These are phyloP conservation scores for Trametes villosa DNA, from an alignment of 768 basidiomycete species.

Conservation along the genomic window DNA sequence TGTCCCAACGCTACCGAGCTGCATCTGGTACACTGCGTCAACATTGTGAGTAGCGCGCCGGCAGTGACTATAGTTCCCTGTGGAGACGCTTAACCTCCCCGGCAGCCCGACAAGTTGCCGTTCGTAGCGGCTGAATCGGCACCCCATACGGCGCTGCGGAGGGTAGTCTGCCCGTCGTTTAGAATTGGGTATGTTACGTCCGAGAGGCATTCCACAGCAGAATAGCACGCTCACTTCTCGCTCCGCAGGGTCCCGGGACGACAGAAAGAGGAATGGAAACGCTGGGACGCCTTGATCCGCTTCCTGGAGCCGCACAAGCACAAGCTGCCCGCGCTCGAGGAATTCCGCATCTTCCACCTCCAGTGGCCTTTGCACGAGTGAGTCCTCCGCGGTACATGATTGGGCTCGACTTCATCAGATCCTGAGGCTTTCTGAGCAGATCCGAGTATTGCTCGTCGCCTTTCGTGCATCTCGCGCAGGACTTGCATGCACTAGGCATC, in stretches of 20 bases:
- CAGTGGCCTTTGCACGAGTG: constrained; percentile 6
- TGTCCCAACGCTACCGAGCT: constrained; percentile 9
- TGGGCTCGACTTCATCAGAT: too few species aligned
- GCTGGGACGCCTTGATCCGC: background rate
- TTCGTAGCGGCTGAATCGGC: background rate
- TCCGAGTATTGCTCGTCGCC: background rate
- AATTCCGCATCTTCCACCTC: background rate
- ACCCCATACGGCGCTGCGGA: background rate
- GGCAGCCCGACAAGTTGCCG: background rate
- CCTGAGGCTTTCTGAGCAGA: too few species aligned
- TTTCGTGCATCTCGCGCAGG: background rate
- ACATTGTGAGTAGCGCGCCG: too few species aligned
- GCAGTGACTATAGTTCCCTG: too few species aligned
- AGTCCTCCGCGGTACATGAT: background rate
- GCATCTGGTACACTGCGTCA: too few species aligned
- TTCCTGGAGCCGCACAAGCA: constrained; percentile 2
- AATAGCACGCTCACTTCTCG: background rate
- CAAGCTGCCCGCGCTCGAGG: constrained; percentile 1
- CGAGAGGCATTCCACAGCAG: background rate
- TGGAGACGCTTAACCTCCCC: background rate
- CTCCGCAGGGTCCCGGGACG: background rate
- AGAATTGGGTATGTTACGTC: background rate
- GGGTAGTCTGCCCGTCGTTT: background rate
- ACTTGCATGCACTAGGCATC: background rate
- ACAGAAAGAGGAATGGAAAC: background rate